Percentiles rank a stretch among this genome's conserved stretches.
These are phyloP conservation scores for Vitis rotundifolia DNA, from an alignment of 164 flowering plant genomes.

Conservation along the genomic window DNA sequence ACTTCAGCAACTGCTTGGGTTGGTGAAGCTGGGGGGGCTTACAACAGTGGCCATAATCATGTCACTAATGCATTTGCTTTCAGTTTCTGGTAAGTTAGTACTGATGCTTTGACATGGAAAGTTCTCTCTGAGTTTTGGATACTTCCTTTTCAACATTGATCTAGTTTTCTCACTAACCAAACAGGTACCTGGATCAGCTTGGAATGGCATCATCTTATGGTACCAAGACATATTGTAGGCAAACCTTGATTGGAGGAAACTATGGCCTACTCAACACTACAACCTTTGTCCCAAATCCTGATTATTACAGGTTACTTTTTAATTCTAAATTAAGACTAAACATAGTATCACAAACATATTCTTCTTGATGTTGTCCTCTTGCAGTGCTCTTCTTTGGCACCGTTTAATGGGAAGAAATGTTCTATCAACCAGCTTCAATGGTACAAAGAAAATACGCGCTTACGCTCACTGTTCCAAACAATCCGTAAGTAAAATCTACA, in stretches of 20 bases:
- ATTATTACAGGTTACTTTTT: conserved; percentile 44
- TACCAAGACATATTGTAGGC: conserved; percentile 51
- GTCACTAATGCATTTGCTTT: conserved; percentile 42
- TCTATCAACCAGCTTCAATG: conserved; percentile 26
- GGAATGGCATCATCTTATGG: conserved; percentile 42
- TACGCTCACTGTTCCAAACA: conserved; percentile 53
- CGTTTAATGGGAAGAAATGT: conserved; percentile 51
- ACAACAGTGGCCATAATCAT: conserved; percentile 39
- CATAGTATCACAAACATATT: neutral
- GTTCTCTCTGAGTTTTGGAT: neutral
- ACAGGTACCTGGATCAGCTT: conserved; percentile 57
- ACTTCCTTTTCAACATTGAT: conserved; percentile 10
- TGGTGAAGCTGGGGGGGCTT: conserved; percentile 56
- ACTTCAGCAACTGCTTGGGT: conserved; percentile 45
- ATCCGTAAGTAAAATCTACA: conserved; percentile 26
- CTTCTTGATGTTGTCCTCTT: neutral
- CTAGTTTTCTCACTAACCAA: neutral
- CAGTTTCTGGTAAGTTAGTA: conserved; percentile 40
- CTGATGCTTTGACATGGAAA: neutral
- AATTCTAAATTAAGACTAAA: neutral
- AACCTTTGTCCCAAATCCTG: conserved; percentile 52
- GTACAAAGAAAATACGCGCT: conserved; percentile 40
- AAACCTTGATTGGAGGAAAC: conserved; percentile 50
- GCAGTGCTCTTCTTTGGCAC: conserved; percentile 62
- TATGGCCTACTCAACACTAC: conserved; percentile 48